phyloP scores from a whole-genome alignment of 768 basidiomycete genomes.

The Trametes punicea region DNA sequence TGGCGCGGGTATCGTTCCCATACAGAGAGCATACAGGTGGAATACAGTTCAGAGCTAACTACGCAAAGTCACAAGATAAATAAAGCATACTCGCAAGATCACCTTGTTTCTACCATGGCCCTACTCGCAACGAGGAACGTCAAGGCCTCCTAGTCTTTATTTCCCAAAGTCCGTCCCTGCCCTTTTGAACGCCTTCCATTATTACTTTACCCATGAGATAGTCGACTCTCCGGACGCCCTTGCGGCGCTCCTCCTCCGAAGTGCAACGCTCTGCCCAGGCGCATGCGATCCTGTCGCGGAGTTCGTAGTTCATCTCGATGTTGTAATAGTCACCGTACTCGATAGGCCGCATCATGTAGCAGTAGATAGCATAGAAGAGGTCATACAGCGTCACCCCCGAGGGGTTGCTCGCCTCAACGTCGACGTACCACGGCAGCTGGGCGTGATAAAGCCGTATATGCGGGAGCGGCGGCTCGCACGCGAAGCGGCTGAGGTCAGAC shows the following conservation, averaged over 20 bases:
- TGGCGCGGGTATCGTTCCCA: constrained; percentile 12
- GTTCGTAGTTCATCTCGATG: constrained; percentile 45
- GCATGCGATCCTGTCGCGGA: constrained; percentile 40
- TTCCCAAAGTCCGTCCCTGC: constrained; percentile 61
- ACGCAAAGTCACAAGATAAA: constrained; percentile 11
- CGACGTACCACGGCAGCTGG: constrained; percentile 65
- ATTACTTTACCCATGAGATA: constrained; percentile 52
- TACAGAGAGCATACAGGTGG: background rate
- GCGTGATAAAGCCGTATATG: constrained; percentile 56
- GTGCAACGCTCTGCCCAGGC: constrained; percentile 47
- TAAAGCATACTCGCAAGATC: background rate
- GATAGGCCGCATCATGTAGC: constrained; percentile 44
- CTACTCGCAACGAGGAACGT: background rate
- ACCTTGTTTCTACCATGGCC: background rate
- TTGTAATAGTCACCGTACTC: constrained; percentile 55
- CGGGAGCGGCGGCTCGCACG: constrained; percentile 46
- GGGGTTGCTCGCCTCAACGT: constrained; percentile 41
- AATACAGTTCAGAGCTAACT: background rate
- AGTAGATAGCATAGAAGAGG: constrained; percentile 46
- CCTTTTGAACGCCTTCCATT: constrained; percentile 52
- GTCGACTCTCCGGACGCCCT: constrained; percentile 57
- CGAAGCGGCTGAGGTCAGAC: constrained; percentile 53
- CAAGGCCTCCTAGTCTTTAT: constrained; percentile 45
- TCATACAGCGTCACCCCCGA: constrained; percentile 60
- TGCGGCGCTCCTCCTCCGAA: constrained; percentile 31